These are phyloP conservation scores for Bipolaris victoriae DNA, from an alignment of 2,329 filamentous ascomycete species.

Conservation along the genomic window DNA sequence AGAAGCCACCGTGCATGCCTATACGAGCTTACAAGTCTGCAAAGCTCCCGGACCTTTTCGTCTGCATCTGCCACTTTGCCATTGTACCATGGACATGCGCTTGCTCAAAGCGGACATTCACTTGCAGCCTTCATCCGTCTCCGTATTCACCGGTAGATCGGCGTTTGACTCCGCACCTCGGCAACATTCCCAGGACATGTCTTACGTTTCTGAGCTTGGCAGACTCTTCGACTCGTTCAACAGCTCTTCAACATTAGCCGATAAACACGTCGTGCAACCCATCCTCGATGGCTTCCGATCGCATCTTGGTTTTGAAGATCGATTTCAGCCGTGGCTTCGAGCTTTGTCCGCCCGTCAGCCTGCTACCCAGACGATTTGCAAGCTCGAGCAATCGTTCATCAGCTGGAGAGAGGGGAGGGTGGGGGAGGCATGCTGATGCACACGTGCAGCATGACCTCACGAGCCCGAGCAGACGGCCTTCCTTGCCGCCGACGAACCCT, in stretches of 20 bases:
- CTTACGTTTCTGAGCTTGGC: conserved; percentile 6
- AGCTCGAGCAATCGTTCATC: conserved; percentile 16
- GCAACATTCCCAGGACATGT: conserved; percentile 6
- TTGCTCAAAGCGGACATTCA: conserved; percentile 4
- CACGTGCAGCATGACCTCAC: conserved; percentile 16
- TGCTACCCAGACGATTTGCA: conserved; percentile 5
- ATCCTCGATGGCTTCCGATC: conserved; percentile 4
- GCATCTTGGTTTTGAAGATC: conserved; percentile 7
- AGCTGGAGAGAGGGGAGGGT: conserved; percentile 4
- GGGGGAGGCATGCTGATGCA: conserved; percentile 19
- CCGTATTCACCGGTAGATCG: conserved; percentile 11
- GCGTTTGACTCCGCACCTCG: conserved; percentile 9
- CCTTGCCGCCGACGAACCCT: conserved; percentile 1
- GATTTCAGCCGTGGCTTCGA: conserved; percentile 7
- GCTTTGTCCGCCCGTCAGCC: conserved; percentile 6
- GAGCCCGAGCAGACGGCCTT: conserved; percentile 4
- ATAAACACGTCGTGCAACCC: conserved; percentile 3
- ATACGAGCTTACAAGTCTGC: conserved; percentile 10
- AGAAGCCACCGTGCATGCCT: conserved; percentile 18
- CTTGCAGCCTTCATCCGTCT: conserved; percentile 1
- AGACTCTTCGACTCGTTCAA: neutral
- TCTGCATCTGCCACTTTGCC: conserved; percentile 5
- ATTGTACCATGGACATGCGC: conserved; percentile 1
- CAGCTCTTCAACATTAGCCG: conserved; percentile 6
- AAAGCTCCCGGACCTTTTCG: conserved; percentile 9